Percentiles rank a stretch among this genome's conserved stretches.
Evolutionary conservation across 2,329 filamentous ascomycete genomes (phyloP).

Genomic region (Coccinonectria pachysandricola): DNA sequence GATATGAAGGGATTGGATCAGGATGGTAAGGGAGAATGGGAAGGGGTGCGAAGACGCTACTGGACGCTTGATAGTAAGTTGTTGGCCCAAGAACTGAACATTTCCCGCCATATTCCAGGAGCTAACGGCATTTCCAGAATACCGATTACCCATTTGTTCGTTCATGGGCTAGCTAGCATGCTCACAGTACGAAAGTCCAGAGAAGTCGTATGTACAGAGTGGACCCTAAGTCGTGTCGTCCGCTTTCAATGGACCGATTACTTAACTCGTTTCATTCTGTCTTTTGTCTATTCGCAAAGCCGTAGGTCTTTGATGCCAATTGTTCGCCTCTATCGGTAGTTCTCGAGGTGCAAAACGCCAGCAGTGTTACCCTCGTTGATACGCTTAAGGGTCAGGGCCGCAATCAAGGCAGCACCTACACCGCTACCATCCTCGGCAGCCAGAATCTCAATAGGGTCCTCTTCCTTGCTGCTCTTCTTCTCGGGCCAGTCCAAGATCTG

Average conservation of each 20-base stretch:
- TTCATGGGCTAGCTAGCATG: constrained; percentile 61
- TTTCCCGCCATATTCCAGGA: not conserved
- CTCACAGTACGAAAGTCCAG: too few relatives aligned
- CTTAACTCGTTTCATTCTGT: too few relatives aligned
- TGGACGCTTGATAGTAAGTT: constrained; percentile 69
- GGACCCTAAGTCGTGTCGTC: too few relatives aligned
- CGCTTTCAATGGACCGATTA: too few relatives aligned
- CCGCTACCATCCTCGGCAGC: constrained; percentile 92
- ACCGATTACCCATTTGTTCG: constrained; percentile 63
- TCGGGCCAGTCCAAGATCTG: constrained; percentile 92
- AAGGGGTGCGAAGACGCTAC: constrained; percentile 77
- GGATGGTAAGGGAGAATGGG: constrained; percentile 68
- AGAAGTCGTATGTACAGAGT: too few relatives aligned
- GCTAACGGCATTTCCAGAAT: constrained; percentile 37
- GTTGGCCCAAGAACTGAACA: not conserved
- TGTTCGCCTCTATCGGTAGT: constrained; percentile 34
- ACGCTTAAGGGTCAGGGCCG: constrained; percentile 57
- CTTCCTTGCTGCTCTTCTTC: constrained; percentile 56
- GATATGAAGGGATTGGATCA: constrained; percentile 54
- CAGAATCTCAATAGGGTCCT: constrained; percentile 79
- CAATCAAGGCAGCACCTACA: constrained; percentile 94
- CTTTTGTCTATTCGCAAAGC: too few relatives aligned
- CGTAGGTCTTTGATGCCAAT: too few relatives aligned
- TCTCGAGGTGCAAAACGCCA: constrained; percentile 55
- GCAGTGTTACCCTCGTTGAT: constrained; percentile 53